Conservation (phyloP, 2,329 filamentous ascomycete genomes). For the Xylariales sp. region DNA sequence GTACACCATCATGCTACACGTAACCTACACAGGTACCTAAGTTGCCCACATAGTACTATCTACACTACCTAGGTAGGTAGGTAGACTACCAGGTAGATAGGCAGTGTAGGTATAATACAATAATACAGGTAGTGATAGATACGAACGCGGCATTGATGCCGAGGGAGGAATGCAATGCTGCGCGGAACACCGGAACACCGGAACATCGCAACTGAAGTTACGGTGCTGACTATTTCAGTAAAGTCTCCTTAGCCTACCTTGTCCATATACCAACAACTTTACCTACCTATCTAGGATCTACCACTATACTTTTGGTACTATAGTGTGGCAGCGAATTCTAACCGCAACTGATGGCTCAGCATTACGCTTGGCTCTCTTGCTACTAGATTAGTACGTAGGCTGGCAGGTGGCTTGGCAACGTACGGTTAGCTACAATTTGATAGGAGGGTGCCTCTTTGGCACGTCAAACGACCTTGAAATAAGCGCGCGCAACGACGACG, state of each 20-base stretch:
- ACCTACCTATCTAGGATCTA: no score
- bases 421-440: not conserved
- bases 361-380: not conserved
- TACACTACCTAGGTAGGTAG: no score
- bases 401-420: not conserved
- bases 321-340: not conserved
- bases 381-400: no score
- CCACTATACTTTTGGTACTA: no score
- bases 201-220: not conserved
- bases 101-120: no score
- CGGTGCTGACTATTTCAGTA: not conserved
- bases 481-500: not conserved
- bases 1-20: no score
- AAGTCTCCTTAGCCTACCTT: not conserved
- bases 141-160: not conserved
- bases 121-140: no score
- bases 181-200: not conserved
- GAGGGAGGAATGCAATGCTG: slow-evolving; percentile 4
- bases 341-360: not conserved
- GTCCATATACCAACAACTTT: not conserved
- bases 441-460: not conserved
- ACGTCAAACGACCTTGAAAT: not conserved
- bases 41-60: no score
- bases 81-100: no score
- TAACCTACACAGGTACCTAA: no score